phyloP scores from a whole-genome alignment of 352 stramenopile species.

The Globisporangium cederbergense region DNA sequence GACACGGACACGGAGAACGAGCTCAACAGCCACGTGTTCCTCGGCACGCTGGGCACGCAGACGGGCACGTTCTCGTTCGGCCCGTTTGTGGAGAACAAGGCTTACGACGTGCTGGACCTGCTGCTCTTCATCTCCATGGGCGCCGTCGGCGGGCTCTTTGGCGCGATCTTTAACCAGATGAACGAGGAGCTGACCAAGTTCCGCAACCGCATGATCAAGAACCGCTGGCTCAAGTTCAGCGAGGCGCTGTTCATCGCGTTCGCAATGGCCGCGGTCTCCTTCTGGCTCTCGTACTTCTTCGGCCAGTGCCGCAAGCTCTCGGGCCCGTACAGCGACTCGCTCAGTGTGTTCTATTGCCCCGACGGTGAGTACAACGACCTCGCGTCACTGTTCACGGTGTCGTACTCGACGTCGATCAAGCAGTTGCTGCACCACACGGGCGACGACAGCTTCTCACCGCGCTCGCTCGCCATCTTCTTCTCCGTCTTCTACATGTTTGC shows the following conservation, averaged over 20 bases:
- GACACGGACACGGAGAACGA: conserved; percentile 40
- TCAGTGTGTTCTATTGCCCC: conserved; percentile 94
- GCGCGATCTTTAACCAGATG: conserved; percentile 94
- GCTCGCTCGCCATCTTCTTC: conserved; percentile 75
- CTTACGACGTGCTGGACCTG: conserved; percentile 93
- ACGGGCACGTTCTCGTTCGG: conserved; percentile 86
- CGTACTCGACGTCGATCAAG: conserved; percentile 91
- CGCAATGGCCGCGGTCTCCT: conserved; percentile 59
- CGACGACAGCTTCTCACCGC: conserved; percentile 87
- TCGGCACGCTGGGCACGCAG: conserved; percentile 35
- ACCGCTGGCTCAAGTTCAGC: conserved; percentile 66
- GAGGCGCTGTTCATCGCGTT: conserved; percentile 67
- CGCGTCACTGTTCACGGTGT: conserved; percentile 96
- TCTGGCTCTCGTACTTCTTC: conserved; percentile 67
- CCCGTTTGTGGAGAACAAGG: conserved; percentile 90
- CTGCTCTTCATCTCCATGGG: conserved; percentile 96
- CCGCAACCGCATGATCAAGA: conserved; percentile 55
- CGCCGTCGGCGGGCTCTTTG: conserved; percentile 95
- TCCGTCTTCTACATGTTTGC: conserved; percentile 70
- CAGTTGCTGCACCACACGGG: conserved; percentile 95
- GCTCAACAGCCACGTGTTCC: conserved; percentile 48
- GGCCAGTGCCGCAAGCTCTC: conserved; percentile 62
- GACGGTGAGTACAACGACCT: conserved; percentile 97
- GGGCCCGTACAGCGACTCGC: conserved; percentile 60
- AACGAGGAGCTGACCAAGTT: conserved; percentile 93